Percentiles rank a stretch among this genome's conserved stretches.
phyloP scores from a whole-genome alignment of 208 protist species.

The Acanthamoeba sp. region DNA sequence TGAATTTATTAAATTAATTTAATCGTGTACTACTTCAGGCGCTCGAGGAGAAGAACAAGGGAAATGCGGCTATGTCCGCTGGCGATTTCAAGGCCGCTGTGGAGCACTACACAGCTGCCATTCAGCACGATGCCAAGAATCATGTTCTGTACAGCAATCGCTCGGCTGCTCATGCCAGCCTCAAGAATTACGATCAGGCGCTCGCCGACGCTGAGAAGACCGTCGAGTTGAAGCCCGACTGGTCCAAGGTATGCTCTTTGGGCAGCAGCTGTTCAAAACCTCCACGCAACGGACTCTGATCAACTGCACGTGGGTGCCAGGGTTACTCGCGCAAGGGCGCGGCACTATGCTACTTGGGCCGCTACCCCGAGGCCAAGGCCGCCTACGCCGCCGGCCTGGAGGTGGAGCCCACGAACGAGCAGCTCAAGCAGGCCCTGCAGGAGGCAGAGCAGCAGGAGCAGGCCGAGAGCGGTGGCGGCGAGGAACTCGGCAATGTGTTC shows the following conservation, averaged over 20 bases:
- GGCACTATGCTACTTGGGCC: conserved; percentile 80
- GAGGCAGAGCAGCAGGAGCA: conserved; percentile 67
- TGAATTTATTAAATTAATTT: not conserved
- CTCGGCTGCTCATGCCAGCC: conserved; percentile 82
- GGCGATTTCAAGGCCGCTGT: conserved; percentile 94
- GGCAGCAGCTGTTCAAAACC: too few species aligned
- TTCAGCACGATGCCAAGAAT: conserved; percentile 69
- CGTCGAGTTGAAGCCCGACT: conserved; percentile 87
- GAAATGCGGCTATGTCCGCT: conserved; percentile 95
- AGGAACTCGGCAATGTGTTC: conserved; percentile 24
- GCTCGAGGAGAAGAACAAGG: conserved; percentile 81
- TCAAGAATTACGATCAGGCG: conserved; percentile 84
- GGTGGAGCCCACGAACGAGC: conserved; percentile 79
- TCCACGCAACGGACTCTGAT: too few species aligned
- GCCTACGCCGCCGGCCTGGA: conserved; percentile 82
- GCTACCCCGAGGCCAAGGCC: conserved; percentile 77
- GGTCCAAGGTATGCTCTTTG: conserved; percentile 89
- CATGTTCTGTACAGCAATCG: conserved; percentile 88
- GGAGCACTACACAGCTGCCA: conserved; percentile 84
- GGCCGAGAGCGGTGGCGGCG: not conserved
- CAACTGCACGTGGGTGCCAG: not conserved
- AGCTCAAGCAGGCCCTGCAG: conserved; percentile 67
- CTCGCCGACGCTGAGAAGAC: conserved; percentile 88
- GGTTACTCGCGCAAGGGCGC: conserved; percentile 88
- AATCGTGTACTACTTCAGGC: conserved; percentile 24